Conservation (phyloP, 2,329 filamentous ascomycete genomes). For the Chrysoporthe deuterocubensis region DNA sequence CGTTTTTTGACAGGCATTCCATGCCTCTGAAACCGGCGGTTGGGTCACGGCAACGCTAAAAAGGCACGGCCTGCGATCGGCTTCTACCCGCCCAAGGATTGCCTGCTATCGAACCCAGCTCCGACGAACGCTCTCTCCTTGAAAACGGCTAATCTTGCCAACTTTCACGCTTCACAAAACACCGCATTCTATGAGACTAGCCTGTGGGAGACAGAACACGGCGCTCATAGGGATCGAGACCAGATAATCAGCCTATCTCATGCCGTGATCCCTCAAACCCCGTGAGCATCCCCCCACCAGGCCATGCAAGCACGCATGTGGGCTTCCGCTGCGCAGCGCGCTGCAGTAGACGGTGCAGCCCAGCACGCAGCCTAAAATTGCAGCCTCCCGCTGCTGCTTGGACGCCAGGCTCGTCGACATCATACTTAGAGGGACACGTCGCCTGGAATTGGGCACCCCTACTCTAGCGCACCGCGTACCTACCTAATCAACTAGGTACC, state of each 20-base stretch:
- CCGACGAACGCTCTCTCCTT: not conserved
- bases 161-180: not conserved
- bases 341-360: not conserved
- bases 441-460: constrained; percentile 17
- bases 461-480: constrained; percentile 10
- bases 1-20: constrained; percentile 7
- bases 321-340: constrained; percentile 5
- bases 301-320: constrained; percentile 11
- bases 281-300: not conserved
- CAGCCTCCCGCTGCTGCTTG: not conserved
- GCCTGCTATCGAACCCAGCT: constrained; percentile 15
- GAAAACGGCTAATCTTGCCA: constrained; percentile 27
- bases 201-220: not conserved
- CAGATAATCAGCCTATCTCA: not conserved
- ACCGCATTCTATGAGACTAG: constrained; percentile 11
- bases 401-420: not conserved
- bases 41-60: constrained; percentile 23
- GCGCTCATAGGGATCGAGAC: not conserved
- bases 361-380: not conserved
- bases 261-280: not conserved
- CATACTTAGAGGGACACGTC: constrained; percentile 9
- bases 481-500: constrained; percentile 1
- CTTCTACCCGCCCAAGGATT: constrained; percentile 28
- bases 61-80: constrained; percentile 22
- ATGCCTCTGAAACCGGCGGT: constrained; percentile 6